These are phyloP conservation scores for Fusarium sp. DNA, from an alignment of 2,329 filamentous ascomycete genomes.

Conservation along the genomic window DNA sequence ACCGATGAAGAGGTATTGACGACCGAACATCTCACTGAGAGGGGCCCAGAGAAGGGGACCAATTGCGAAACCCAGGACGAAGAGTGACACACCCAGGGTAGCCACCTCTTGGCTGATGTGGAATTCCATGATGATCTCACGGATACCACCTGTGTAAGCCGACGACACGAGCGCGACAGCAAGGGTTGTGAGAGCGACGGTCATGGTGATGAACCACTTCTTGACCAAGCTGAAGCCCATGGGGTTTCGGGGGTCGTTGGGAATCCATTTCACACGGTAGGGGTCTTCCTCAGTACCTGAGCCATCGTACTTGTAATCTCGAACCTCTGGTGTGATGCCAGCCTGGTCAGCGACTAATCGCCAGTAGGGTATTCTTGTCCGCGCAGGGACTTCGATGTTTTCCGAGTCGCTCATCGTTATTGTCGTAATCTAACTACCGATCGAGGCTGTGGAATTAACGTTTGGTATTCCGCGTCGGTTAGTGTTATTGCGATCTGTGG, in stretches of 20 bases:
- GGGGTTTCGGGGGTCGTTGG: constrained; percentile 32
- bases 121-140: constrained; percentile 28
- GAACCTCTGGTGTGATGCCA: constrained; percentile 30
- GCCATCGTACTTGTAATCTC: constrained; percentile 31
- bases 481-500: background rate
- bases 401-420: constrained; percentile 25
- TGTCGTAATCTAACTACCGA: background rate
- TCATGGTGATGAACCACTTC: constrained; percentile 37
- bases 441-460: background rate
- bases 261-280: constrained; percentile 33
- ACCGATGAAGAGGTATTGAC: constrained; percentile 64
- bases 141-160: constrained; percentile 29
- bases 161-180: constrained; percentile 32
- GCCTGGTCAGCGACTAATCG: constrained; percentile 29
- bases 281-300: constrained; percentile 32
- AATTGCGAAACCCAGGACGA: constrained; percentile 58
- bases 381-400: constrained; percentile 24
- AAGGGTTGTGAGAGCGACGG: constrained; percentile 24
- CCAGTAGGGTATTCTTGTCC: constrained; percentile 31
- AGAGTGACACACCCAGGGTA: constrained; percentile 33
- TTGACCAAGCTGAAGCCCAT: constrained; percentile 24
- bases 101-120: constrained; percentile 31
- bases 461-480: background rate
- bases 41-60: constrained; percentile 80
- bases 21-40: constrained; percentile 75